These are phyloP conservation scores for Lenwebbia sp. DNA, from an alignment of 345 rosid genomes.

Conservation along the genomic window DNA sequence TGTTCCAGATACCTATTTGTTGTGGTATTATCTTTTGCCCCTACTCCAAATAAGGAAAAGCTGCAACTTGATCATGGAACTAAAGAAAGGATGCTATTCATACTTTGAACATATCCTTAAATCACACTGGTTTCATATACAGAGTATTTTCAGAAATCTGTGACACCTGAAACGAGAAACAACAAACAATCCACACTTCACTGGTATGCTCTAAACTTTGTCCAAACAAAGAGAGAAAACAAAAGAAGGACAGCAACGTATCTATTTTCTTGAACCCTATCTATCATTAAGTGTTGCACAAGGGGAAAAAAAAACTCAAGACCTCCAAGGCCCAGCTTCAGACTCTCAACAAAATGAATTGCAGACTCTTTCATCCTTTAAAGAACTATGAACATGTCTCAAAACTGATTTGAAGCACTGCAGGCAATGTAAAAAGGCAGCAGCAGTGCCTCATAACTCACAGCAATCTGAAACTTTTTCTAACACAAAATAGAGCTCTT, in stretches of 20 bases:
- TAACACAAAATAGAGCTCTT: background rate
- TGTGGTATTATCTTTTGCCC: background rate
- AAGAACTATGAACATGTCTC: background rate
- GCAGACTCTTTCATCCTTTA: background rate
- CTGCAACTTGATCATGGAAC: background rate
- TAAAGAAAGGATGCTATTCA: background rate
- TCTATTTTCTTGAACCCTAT: background rate
- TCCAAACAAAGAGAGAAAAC: background rate
- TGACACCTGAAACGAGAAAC: background rate
- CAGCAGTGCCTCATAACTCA: background rate
- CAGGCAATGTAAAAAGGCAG: background rate
- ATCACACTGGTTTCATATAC: background rate
- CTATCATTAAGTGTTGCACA: background rate
- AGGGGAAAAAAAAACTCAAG: background rate
- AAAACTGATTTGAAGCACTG: background rate
- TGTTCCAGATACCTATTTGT: background rate
- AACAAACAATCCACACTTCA: background rate
- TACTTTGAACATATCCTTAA: background rate
- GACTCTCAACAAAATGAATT: background rate
- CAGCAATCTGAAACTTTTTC: background rate
- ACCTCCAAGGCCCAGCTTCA: background rate
- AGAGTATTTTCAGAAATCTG: background rate
- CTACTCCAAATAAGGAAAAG: background rate
- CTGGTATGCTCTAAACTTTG: background rate
- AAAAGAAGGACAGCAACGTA: background rate